Evolutionary conservation across 1,284 basidiomycete species (phyloP), one percentile per base, ranked within the genome.

Genomic region (Moesziomyces globuligerus): DNA sequence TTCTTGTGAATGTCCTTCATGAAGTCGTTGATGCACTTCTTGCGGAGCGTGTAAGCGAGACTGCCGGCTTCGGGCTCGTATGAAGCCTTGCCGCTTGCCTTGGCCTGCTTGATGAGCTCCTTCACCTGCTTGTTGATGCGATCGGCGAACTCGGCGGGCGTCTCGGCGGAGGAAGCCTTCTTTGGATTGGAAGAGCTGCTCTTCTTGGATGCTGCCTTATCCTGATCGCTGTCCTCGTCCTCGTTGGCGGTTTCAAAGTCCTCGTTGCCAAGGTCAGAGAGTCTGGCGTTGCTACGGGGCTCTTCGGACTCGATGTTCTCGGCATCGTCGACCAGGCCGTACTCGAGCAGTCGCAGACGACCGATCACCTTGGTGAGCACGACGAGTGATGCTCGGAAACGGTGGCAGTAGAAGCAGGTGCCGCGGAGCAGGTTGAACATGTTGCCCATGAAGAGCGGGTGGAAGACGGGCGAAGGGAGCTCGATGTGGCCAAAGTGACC

Each of bases 401-500:
- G 88, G 83, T 98, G 95, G 84, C 96, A 99, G 84, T 92, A 98
- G 80, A 96, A 85, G 85, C 96, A 99, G n/a, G 89, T 90, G 40
- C 90, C 90, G 50, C 94, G 89, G 15, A 99, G 86, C 48, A 98
- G 84, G 73, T 91, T 90, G 83, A 90, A 94, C 86, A 92, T 90
- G 80, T 96, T 93, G 45, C 87, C 87, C 90, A 98, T 94, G 85
- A 98, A 99, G 26, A 99, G 86, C 0, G 96, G 96, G 82, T 99
- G 95, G 83, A 92, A 98, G 13, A 98, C 92, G 24, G 96, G 94
- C 20, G 91, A 88, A 10, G 96, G 93, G 7, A 99, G 88, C 76
- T 98, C 94, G 72, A 99, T 95, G 84, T 98, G 96, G n/a, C 96
- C 96, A 85, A 92, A 98, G 84, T 99, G 96, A 7, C 96, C 96